Conservation (phyloP, 1,139 yeast genomes). For the Debaryomycetaceae sp. region DNA sequence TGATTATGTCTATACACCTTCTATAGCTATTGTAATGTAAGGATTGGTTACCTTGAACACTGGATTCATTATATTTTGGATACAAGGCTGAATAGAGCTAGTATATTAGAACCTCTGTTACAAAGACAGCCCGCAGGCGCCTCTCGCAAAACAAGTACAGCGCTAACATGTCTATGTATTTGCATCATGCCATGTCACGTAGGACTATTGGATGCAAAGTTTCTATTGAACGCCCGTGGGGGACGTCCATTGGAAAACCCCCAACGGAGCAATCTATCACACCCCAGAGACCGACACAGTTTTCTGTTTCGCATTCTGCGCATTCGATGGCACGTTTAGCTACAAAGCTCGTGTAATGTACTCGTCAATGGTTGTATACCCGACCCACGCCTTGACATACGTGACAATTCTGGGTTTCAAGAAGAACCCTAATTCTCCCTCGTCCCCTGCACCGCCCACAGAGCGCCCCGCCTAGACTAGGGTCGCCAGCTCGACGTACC, state of each 20-base stretch:
- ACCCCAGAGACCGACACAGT: no score
- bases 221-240: no score
- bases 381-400: conserved; percentile 72
- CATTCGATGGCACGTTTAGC: neutral
- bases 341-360: neutral
- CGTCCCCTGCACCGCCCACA: conserved; percentile 79
- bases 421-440: conserved; percentile 51
- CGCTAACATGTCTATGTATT: no score
- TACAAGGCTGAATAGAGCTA: neutral
- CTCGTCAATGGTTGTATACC: conserved; percentile 12
- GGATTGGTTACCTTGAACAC: neutral
- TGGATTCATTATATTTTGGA: no score
- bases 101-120: neutral
- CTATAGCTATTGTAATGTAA: neutral
- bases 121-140: no score
- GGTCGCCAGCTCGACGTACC: conserved; percentile 63
- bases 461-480: conserved; percentile 71
- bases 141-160: no score
- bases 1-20: neutral
- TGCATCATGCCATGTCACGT: no score
- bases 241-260: no score
- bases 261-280: no score
- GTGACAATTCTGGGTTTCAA: conserved; percentile 56
- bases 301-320: neutral
- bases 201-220: no score